phyloP scores from a whole-genome alignment of 2,329 filamentous ascomycete species.

The Penicillium verrucosum region DNA sequence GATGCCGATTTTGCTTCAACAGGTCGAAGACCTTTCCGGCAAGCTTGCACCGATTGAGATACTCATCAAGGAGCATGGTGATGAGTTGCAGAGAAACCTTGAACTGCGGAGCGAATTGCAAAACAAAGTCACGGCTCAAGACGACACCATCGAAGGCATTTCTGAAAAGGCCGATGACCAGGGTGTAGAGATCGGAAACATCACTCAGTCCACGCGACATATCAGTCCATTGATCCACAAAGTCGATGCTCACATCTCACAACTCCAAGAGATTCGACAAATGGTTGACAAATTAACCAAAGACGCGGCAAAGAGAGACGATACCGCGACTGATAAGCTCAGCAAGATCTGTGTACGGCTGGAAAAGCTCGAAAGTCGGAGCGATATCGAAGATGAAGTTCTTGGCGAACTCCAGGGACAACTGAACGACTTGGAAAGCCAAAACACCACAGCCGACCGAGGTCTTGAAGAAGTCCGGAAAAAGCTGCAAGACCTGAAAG shows the following conservation, averaged over 20 bases:
- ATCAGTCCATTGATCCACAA: constrained; percentile 4
- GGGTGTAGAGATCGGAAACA: constrained; percentile 6
- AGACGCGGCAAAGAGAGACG: background rate
- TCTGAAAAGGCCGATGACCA: background rate
- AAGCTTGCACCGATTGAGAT: background rate
- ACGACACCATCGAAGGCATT: background rate
- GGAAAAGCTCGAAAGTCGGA: background rate
- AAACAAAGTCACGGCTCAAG: background rate
- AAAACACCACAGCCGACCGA: too few relatives aligned
- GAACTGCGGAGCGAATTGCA: background rate
- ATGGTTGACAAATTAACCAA: background rate
- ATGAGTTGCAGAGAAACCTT: background rate
- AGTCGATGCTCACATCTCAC: background rate
- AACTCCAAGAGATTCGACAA: background rate
- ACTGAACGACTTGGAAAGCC: background rate
- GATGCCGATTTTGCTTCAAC: background rate
- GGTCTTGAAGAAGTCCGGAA: background rate
- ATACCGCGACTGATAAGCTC: background rate
- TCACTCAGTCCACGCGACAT: background rate
- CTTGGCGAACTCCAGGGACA: background rate
- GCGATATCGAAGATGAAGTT: background rate
- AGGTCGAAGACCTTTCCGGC: background rate
- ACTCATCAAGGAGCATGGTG: background rate
- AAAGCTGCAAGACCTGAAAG: background rate
- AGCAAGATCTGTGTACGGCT: background rate